phyloP scores from a whole-genome alignment of 768 basidiomycete species.

The Boletus subparvulus region DNA sequence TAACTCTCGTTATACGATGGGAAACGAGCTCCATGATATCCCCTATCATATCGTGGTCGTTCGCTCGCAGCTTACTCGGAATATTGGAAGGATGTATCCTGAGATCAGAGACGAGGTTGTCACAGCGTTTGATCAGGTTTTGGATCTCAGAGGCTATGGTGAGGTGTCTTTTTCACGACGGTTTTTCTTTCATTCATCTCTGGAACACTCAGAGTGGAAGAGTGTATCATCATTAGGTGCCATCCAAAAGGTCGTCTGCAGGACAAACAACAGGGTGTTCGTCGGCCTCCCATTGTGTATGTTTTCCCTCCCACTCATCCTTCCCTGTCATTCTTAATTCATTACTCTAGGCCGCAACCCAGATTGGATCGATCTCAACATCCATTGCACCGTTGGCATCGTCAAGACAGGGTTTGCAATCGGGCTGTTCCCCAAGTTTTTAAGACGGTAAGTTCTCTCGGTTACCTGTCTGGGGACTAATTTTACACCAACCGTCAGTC shows the following conservation, averaged over 20 bases:
- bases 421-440: constrained; percentile 28
- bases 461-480: no score
- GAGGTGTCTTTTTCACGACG: background rate
- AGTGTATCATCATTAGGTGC: constrained; percentile 25
- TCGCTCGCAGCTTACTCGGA: constrained; percentile 35
- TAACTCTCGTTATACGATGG: constrained; percentile 39
- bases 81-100: constrained; percentile 38
- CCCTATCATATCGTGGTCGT: constrained; percentile 31
- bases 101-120: constrained; percentile 46
- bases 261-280: constrained; percentile 34
- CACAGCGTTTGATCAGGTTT: constrained; percentile 38
- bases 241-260: constrained; percentile 37
- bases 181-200: background rate
- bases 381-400: background rate
- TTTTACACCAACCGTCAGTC: no score
- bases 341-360: background rate
- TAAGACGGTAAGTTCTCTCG: constrained; percentile 30
- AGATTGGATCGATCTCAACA: constrained; percentile 3
- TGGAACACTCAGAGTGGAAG: constrained; percentile 38
- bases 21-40: constrained; percentile 26
- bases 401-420: background rate
- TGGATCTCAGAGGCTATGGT: constrained; percentile 27
- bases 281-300: constrained; percentile 49
- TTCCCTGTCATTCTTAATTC: background rate
- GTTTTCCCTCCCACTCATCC: constrained; percentile 5